Evolutionary conservation across 495 filamentous ascomycete species (phyloP), one percentile per base, ranked within the genome.

Genomic region (Hypoxylon perforatum): DNA sequence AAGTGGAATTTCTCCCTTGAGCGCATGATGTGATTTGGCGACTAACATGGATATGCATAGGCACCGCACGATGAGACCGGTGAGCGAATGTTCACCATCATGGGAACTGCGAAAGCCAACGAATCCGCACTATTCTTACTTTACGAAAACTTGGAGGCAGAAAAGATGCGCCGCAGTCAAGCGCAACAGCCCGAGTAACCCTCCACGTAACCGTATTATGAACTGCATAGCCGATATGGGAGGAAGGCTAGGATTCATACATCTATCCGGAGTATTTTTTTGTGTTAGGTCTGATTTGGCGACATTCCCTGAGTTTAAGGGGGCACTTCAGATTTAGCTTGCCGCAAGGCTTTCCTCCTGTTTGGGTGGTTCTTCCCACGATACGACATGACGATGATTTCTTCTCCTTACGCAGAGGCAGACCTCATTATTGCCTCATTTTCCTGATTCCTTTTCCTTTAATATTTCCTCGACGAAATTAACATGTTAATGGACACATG

Each of bases 51-150:
- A 22, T n/a, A 50, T n/a, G n/a, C n/a, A 45, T 58, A 83, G 80
- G 92, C 93, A 19, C 93, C 96, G 30, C 95, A 99, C 70, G 95
- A 98, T 68, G 96, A 98, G 57, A 94, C 92, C 46, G 95, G 95
- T 53, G 95, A 99, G 85, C 88, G 95, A 72, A 98, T 99, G 95
- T 99, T 98, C 82, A 98, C 95, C 64, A 97, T 99, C 75, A 97
- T 96, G 86, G 95, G 95, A 61, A 96, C 91, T 57, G 88, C 90
- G 21, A 86, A 86, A 77, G 91, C 91, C 63, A 98, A 98, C 72
- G 95, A 99, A 81, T 93, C 93, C 67, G 95, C 95, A 14, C 84
- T 99, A 8, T 98, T 94, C 76, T 87, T 98, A 35, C 86, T 99
- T 49, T 99, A 99, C 80, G 95, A 99, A 85, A 98, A 99, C 78